Evolutionary conservation across 352 stramenopile genomes (phyloP).

Genomic region (Phytophthora nicotianae): DNA sequence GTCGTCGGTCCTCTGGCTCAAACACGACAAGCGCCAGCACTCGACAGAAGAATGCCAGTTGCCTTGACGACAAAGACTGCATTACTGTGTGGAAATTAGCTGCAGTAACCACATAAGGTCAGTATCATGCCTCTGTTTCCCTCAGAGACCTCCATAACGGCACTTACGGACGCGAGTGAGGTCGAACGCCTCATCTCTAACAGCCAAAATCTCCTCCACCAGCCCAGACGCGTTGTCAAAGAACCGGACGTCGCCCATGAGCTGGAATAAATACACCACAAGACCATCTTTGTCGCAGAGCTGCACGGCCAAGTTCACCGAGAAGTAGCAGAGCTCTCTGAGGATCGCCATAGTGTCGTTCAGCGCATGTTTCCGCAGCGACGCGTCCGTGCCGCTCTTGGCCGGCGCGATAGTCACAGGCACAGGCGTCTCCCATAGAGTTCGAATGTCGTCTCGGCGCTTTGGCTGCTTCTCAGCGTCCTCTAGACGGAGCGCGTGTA

Average conservation of each 20-base stretch:
- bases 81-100: slow-evolving; percentile 92
- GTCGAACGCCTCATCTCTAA: slow-evolving; percentile 82
- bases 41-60: slow-evolving; percentile 96
- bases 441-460: slow-evolving; percentile 43
- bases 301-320: slow-evolving; percentile 61
- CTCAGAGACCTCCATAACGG: neutral
- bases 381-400: slow-evolving; percentile 55
- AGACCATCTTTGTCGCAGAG: slow-evolving; percentile 87
- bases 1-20: slow-evolving; percentile 93
- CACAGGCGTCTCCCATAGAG: slow-evolving; percentile 59
- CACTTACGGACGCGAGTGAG: slow-evolving; percentile 78
- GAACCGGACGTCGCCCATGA: slow-evolving; percentile 88
- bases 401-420: slow-evolving; percentile 32
- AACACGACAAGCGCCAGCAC: slow-evolving; percentile 95
- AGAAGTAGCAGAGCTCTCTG: slow-evolving; percentile 86
- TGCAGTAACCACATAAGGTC: slow-evolving; percentile 31
- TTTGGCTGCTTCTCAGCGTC: slow-evolving; percentile 29
- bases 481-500: slow-evolving; percentile 68
- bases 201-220: slow-evolving; percentile 93
- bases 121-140: neutral
- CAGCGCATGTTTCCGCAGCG: slow-evolving; percentile 57
- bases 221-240: slow-evolving; percentile 92
- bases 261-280: slow-evolving; percentile 94
- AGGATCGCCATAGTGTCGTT: slow-evolving; percentile 84
- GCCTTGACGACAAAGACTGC: slow-evolving; percentile 87